A percentile compares a stretch with the other conserved stretches of the same genome.
Evolutionary conservation across 129 eudicot genomes (phyloP).

Genomic region (Centella asiatica): DNA sequence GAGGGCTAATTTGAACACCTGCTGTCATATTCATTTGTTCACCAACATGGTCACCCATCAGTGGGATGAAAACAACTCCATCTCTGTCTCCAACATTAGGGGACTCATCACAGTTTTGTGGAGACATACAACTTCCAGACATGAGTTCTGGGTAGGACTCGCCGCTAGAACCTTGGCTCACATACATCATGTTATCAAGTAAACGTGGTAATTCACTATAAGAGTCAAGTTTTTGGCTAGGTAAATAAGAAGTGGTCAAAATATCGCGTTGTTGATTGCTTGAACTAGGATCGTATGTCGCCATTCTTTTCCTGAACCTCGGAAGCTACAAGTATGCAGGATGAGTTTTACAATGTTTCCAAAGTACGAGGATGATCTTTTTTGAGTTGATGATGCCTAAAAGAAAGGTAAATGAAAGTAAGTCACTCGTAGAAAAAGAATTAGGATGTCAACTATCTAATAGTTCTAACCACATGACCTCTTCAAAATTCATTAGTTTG

Average conservation of each 20-base stretch:
- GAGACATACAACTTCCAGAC: slow-evolving; percentile 31
- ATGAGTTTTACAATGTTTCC: no score
- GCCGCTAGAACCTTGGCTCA: slow-evolving; percentile 31
- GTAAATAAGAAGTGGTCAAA: slow-evolving; percentile 40
- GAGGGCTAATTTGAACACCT: slow-evolving; percentile 6
- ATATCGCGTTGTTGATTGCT: slow-evolving; percentile 56
- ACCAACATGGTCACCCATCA: slow-evolving; percentile 8
- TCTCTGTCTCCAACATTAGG: slow-evolving; percentile 21
- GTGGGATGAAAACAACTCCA: slow-evolving; percentile 35
- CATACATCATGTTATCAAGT: slow-evolving; percentile 43
- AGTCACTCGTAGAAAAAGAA: not conserved
- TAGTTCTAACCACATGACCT: not conserved
- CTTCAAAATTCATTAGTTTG: not conserved
- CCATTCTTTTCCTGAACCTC: slow-evolving; percentile 34
- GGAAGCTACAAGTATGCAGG: not conserved
- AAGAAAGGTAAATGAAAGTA: slow-evolving; percentile 4
- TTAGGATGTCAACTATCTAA: no score
- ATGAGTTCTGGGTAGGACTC: slow-evolving; percentile 44
- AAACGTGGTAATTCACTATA: slow-evolving; percentile 42
- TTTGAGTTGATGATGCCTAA: slow-evolving; percentile 24
- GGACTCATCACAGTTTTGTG: slow-evolving; percentile 18
- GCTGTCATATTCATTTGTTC: slow-evolving; percentile 14
- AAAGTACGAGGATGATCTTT: slow-evolving; percentile 10
- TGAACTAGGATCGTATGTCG: slow-evolving; percentile 65
- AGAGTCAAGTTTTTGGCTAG: slow-evolving; percentile 42